Percentiles rank a stretch among this genome's conserved stretches.
phyloP scores from a whole-genome alignment of 257 asterid genomes.

The Euphrasia confusa region DNA sequence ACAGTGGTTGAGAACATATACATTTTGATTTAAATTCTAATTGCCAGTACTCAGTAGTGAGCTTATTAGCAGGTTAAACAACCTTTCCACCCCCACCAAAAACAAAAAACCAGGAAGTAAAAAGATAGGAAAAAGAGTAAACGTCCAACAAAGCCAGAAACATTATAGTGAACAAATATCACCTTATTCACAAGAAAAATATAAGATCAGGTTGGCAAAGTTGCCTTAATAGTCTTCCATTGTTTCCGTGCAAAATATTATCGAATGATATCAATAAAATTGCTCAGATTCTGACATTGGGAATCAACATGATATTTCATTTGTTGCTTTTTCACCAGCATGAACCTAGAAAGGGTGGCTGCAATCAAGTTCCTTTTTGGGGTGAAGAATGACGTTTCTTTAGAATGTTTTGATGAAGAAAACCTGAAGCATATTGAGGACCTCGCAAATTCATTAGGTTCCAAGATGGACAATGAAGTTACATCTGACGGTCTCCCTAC shows the following conservation, averaged over 20 bases:
- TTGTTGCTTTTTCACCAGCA: slow-evolving; percentile 41
- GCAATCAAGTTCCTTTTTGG: slow-evolving; percentile 70
- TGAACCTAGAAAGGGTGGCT: slow-evolving; percentile 53
- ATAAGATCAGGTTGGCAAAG: background rate
- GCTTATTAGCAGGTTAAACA: too few species aligned
- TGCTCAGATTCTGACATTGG: background rate
- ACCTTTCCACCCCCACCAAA: too few species aligned
- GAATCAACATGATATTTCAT: background rate
- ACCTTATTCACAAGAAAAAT: too few species aligned
- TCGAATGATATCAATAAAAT: background rate
- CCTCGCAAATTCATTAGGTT: slow-evolving; percentile 38
- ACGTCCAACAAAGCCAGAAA: too few species aligned
- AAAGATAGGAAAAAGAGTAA: too few species aligned
- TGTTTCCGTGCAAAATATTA: background rate
- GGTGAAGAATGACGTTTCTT: slow-evolving; percentile 30
- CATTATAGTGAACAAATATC: too few species aligned
- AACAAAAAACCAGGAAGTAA: too few species aligned
- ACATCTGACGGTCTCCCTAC: slow-evolving; percentile 27
- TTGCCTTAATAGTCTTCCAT: background rate
- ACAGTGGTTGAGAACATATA: too few species aligned
- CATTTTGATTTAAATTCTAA: too few species aligned
- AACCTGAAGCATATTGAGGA: slow-evolving; percentile 59
- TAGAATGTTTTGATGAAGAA: slow-evolving; percentile 42
- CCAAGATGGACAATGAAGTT: slow-evolving; percentile 35
- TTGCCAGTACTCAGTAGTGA: too few species aligned